Evolutionary conservation across 495 filamentous ascomycete species (phyloP), one percentile per base, ranked within the genome.

Genomic region (Daldinia loculata): DNA sequence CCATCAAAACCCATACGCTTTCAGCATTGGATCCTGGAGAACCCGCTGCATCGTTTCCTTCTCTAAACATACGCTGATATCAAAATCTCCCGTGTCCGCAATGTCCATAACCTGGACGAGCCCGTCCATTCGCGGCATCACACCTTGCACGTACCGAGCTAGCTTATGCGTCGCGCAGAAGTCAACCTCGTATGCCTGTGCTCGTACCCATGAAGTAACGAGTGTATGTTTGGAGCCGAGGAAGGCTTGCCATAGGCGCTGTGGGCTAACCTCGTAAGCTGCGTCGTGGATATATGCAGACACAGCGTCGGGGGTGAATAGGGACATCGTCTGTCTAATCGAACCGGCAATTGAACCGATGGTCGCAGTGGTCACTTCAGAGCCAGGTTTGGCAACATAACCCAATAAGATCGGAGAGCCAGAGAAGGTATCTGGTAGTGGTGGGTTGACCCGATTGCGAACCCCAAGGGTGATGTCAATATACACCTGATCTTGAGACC

Each of bases 121-220:
- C 0, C 81, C 81, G 62, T 82, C 81, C 56, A 77, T 67, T 30
- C 59, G 63, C 7, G 79, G 77, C 80, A 82, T 82, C 0, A 81
- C 63, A 4, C 74, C 74, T 15, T 80, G 74, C 1, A 81, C 76
- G 62, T 78, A 81, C 19, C 75, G 71, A 58, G 77, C 72, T 9
- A 45, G 39, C 6, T 43, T 32, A 1, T 59, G 50, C 0, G 45
- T 71, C 8, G 57, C 70, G 32, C 64, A 72, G 68, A 84, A 82
- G 48, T 80, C 74, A 3, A 82, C 79, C 56, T 82, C 74, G 26
- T 79, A 76, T 27, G 77, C 75, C n/a, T 68, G 70, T 12, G 73
- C 66, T 45, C 78, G 72, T 2, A 79, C 61, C 81, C 81, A 84
- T 0, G 76, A 80, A 7, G 81, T 82, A n/a, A 79, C 68, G 6